phyloP scores from a whole-genome alignment of 352 stramenopile genomes.

The Peronosclerospora sorghi region DNA sequence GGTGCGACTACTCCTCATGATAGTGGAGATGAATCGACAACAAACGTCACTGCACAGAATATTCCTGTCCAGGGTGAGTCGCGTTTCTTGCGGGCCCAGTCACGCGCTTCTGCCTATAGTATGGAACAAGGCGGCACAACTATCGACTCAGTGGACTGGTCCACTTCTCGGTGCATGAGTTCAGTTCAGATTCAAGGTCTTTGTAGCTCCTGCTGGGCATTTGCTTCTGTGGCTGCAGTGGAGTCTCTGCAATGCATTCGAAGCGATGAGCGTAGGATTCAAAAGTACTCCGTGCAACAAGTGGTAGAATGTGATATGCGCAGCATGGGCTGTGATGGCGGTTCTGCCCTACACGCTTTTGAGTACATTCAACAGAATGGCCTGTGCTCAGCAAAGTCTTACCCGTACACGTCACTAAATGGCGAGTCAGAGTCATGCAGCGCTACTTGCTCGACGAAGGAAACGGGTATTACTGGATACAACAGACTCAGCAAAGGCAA shows the following conservation, averaged over 20 bases:
- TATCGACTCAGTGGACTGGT: slow-evolving; percentile 31
- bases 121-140: not conserved
- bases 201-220: slow-evolving; percentile 97
- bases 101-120: not conserved
- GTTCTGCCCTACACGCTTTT: slow-evolving; percentile 83
- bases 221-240: slow-evolving; percentile 87
- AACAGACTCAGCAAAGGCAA: slow-evolving; percentile 30
- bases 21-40: too few species aligned
- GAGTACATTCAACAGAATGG: slow-evolving; percentile 85
- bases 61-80: not conserved
- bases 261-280: slow-evolving; percentile 44
- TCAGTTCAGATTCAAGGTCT: slow-evolving; percentile 91
- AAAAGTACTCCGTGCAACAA: slow-evolving; percentile 90
- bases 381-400: slow-evolving; percentile 43
- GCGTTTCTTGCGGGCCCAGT: not conserved
- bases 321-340: slow-evolving; percentile 87
- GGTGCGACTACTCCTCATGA: too few species aligned
- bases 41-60: too few species aligned
- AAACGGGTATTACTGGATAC: slow-evolving; percentile 43
- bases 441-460: slow-evolving; percentile 15
- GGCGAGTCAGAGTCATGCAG: slow-evolving; percentile 16
- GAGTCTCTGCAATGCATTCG: slow-evolving; percentile 87
- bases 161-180: slow-evolving; percentile 28
- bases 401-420: slow-evolving; percentile 23
- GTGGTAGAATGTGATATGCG: slow-evolving; percentile 84